Evolutionary conservation across 2,329 filamentous ascomycete species (phyloP).

Genomic region (Cladophialophora immunda): DNA sequence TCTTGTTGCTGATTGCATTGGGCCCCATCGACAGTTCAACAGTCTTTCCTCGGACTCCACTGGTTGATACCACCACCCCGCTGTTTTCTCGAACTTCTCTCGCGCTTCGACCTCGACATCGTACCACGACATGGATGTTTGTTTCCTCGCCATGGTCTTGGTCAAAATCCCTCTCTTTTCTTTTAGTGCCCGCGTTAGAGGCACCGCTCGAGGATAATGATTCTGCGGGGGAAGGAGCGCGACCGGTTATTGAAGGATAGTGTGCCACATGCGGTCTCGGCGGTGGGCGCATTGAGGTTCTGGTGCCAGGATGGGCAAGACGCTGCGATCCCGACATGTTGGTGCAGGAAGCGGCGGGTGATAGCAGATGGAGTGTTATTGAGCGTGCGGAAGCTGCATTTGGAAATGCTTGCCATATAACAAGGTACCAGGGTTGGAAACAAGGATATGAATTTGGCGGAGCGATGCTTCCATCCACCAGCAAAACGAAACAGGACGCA

Average conservation of each 20-base stretch:
- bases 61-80: conserved; percentile 86
- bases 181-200: conserved; percentile 71
- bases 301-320: conserved; percentile 57
- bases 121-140: conserved; percentile 96
- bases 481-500: conserved; percentile 18
- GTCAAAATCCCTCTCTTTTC: conserved; percentile 88
- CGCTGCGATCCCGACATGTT: conserved; percentile 65
- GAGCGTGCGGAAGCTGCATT: not conserved
- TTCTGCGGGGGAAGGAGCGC: conserved; percentile 73
- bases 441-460: conserved; percentile 6
- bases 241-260: conserved; percentile 62
- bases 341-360: conserved; percentile 4
- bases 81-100: conserved; percentile 94
- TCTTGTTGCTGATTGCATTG: conserved; percentile 91
- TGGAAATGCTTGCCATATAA: not conserved
- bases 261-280: conserved; percentile 50
- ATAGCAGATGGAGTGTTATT: not conserved
- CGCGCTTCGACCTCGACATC: conserved; percentile 90
- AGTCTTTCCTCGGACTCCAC: conserved; percentile 84
- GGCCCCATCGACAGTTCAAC: conserved; percentile 92
- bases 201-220: conserved; percentile 68
- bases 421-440: conserved; percentile 17
- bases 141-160: conserved; percentile 78
- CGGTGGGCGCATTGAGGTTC: conserved; percentile 60
- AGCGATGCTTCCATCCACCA: not conserved